Evolutionary conservation across 495 filamentous ascomycete species (phyloP), one percentile per base, ranked within the genome.

Genomic region (Jackrogersella multiformis): DNA sequence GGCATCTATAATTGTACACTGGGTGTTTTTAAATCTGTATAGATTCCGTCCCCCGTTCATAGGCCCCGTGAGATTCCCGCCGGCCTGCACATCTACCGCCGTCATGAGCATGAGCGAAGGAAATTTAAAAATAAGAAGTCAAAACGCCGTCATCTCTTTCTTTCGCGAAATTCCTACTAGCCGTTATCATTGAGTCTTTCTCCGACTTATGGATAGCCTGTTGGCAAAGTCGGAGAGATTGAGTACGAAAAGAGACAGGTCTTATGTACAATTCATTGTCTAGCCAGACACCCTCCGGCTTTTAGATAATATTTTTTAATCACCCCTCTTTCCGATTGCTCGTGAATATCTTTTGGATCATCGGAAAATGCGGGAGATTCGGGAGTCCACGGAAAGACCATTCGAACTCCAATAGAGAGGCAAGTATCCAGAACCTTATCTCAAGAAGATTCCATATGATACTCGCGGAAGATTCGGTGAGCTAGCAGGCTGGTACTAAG

Each of bases 241-340:
- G 51, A 15, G 15, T 42, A 61, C 45, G 57, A 15, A n/a, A 41
- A 20, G 39, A 26, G 28, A 38, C 52, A 59, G 62, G 3, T 34
- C 18, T 41, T 53, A 69, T 69, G 60, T 69, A 69, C 66, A 69
- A 9, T 39, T 23, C 6, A 26, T 48, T 39, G 61, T 41, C 52
- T 60, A 59, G 8, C 48, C 26, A 68, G 54, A 60, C 49, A 42
- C 53, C 35, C 20, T 21, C 45, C 35, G 30, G 38, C 28, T 46
- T 53, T 67, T 34, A 20, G 13, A 38, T 45, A 12, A 38, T 45
- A 26, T 35, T 56, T 44, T 49, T 61, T 41, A 44, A 30, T 59
- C 56, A 23, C n/a, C 26, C 21, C 18, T 54, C 46, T 45, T 68
- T 21, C 60, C 48, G 66, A 69, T 69, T 69, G 66, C 66, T 69